Evolutionary conservation across 2,329 filamentous ascomycete species (phyloP).

Genomic region (Penicillium sp.): DNA sequence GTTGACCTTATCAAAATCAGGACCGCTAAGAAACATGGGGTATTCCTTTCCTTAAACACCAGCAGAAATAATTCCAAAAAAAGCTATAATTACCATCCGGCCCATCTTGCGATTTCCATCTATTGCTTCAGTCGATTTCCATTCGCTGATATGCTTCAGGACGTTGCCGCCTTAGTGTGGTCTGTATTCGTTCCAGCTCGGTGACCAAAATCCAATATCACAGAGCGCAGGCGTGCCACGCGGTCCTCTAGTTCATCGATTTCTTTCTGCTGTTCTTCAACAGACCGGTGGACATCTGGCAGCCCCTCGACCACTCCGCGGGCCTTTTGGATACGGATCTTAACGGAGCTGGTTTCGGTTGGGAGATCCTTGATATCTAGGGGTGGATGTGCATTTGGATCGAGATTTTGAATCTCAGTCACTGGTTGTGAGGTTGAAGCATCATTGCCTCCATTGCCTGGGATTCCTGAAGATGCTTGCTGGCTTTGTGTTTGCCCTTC

Average conservation of each 20-base stretch:
- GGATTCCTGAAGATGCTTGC: conserved; percentile 22
- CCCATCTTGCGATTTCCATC: too few relatives aligned
- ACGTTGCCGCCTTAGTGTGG: not conserved
- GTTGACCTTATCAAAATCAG: too few relatives aligned
- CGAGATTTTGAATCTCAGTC: conserved; percentile 21
- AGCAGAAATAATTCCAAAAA: conserved; percentile 1
- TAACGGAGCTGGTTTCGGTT: conserved; percentile 69
- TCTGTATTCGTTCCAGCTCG: conserved; percentile 20
- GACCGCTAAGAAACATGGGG: conserved; percentile 12
- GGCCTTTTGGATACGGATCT: conserved; percentile 76
- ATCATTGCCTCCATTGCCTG: conserved; percentile 21
- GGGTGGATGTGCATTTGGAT: conserved; percentile 36
- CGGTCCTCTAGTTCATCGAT: conserved; percentile 40
- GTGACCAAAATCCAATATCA: conserved; percentile 39
- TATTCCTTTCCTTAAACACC: conserved; percentile 18
- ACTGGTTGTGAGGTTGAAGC: conserved; percentile 23
- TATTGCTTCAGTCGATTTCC: too few relatives aligned
- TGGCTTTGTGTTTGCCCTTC: conserved; percentile 26
- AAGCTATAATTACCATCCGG: too few relatives aligned
- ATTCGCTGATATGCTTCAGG: not conserved
- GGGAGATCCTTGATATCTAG: conserved; percentile 70
- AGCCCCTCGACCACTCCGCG: conserved; percentile 46
- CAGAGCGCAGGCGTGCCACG: conserved; percentile 35
- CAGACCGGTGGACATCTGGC: conserved; percentile 42
- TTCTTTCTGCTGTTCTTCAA: conserved; percentile 42